These are phyloP conservation scores for Tuber melanosporum DNA, from an alignment of 495 filamentous ascomycete genomes.

Conservation along the genomic window DNA sequence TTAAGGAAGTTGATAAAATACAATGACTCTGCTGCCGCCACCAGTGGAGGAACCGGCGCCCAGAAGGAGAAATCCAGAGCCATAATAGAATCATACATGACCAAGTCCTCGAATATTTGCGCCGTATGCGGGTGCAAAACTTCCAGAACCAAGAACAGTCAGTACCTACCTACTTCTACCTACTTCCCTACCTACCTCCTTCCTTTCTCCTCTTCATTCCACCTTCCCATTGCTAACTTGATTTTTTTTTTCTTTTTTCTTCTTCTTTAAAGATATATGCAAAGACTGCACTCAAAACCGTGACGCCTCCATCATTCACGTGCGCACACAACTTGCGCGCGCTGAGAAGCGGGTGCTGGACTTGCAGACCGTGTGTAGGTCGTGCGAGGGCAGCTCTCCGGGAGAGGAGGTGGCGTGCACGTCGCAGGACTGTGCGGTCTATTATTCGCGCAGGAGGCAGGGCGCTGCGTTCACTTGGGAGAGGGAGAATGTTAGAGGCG, in stretches of 20 bases:
- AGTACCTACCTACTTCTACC: constrained; percentile 12
- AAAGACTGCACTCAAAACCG: constrained; percentile 53
- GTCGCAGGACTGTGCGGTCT: constrained; percentile 86
- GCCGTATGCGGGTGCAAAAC: constrained; percentile 63
- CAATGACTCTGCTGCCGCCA: constrained; percentile 35
- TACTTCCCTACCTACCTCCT: no score
- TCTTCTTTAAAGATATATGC: constrained; percentile 54
- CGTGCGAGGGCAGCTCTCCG: constrained; percentile 66
- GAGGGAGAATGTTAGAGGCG: constrained; percentile 52
- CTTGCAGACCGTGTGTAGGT: constrained; percentile 70
- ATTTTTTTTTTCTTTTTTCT: constrained; percentile 12
- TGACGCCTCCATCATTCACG: constrained; percentile 54
- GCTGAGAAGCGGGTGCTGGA: constrained; percentile 61
- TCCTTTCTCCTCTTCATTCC: no score
- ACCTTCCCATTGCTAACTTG: constrained; percentile 13
- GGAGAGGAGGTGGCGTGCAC: constrained; percentile 76
- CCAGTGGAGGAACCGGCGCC: neutral
- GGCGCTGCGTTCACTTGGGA: constrained; percentile 54
- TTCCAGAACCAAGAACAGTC: constrained; percentile 48
- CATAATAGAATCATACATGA: constrained; percentile 85
- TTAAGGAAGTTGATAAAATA: constrained; percentile 54
- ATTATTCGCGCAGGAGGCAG: constrained; percentile 77
- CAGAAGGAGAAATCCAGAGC: constrained; percentile 44
- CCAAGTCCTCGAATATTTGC: constrained; percentile 57
- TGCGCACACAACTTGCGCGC: constrained; percentile 55